Evolutionary conservation across 2,329 filamentous ascomycete genomes (phyloP).

Genomic region (Diaporthe humulicola): DNA sequence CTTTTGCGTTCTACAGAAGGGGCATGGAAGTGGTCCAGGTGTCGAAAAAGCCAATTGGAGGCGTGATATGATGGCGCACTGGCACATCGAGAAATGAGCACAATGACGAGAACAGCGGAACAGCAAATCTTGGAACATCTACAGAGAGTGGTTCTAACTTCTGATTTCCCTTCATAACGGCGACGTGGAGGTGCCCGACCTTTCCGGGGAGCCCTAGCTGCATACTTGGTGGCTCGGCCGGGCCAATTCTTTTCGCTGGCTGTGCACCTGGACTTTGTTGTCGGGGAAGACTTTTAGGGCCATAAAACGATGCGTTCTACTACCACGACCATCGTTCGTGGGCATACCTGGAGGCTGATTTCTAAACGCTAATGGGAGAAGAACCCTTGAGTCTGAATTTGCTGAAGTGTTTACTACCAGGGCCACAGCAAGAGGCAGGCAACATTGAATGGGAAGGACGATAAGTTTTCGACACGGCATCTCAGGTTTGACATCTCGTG

Average conservation of each 20-base stretch:
- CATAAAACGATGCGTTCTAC: accelerated
- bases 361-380: not conserved
- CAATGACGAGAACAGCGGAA: not conserved
- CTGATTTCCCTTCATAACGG: not conserved
- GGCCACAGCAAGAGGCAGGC: not conserved
- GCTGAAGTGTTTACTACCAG: not conserved
- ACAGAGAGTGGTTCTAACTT: no score
- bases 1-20: no score
- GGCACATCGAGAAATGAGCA: not conserved
- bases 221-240: no score
- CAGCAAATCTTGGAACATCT: no score
- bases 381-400: no score
- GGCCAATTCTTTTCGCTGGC: not conserved
- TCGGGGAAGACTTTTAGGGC: not conserved
- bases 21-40: no score
- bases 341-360: not conserved
- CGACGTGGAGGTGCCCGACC: not conserved
- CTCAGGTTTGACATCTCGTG: no score
- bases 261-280: no score
- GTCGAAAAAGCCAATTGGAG: not conserved
- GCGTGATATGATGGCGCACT: slow-evolving; percentile 5
- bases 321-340: not conserved
- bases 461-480: not conserved
- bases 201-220: not conserved
- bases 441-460: not conserved